These are phyloP conservation scores for Leishmania turanica DNA, from an alignment of 208 protist species.

Conservation along the genomic window DNA sequence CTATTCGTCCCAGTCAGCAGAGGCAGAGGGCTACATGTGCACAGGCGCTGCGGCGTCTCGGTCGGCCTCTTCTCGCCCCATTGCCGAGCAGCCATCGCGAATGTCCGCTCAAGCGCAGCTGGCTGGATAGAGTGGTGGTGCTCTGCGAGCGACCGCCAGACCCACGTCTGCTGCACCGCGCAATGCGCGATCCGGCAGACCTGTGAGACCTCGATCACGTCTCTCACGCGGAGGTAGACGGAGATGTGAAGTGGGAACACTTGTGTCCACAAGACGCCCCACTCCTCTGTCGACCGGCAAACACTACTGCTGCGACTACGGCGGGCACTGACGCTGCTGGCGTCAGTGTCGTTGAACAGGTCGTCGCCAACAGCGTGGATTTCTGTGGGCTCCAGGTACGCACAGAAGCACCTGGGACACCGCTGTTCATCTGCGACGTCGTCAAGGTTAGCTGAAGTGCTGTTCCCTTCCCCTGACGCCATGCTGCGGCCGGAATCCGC, in stretches of 20 bases:
- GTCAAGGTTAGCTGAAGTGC: not conserved
- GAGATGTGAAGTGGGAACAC: conserved; percentile 36
- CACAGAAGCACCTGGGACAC: not conserved
- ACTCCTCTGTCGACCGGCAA: not conserved
- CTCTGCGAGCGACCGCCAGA: conserved; percentile 37
- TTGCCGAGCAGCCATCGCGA: conserved; percentile 6
- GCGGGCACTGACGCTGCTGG: not conserved
- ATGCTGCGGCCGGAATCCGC: not conserved
- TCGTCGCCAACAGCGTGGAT: not conserved
- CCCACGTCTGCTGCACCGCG: conserved; percentile 28
- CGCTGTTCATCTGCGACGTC: not conserved
- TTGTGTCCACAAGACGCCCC: conserved; percentile 34
- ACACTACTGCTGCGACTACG: not conserved
- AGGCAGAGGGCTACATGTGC: not conserved
- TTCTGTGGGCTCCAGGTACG: not conserved
- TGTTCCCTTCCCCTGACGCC: not conserved
- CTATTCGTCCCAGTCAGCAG: not conserved
- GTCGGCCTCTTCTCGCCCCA: conserved; percentile 8
- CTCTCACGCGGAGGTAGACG: conserved; percentile 30
- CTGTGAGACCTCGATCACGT: conserved; percentile 21
- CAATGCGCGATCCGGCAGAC: conserved; percentile 22
- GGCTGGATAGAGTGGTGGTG: conserved; percentile 21
- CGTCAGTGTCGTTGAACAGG: not conserved
- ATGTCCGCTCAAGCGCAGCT: conserved; percentile 15
- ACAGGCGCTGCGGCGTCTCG: not conserved